phyloP scores from a whole-genome alignment of 495 filamentous ascomycete species.

The Penicillium lividum region DNA sequence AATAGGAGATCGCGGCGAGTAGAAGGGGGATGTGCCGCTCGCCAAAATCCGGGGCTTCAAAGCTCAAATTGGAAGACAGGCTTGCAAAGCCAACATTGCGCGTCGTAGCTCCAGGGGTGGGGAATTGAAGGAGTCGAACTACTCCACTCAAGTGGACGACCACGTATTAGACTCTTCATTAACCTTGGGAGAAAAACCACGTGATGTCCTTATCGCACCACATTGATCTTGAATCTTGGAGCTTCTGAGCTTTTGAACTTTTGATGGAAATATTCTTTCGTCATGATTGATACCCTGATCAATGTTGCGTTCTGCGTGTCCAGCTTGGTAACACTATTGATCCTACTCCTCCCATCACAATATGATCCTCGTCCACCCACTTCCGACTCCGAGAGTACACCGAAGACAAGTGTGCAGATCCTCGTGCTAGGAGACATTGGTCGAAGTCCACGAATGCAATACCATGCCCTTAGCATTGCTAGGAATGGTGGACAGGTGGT shows the following conservation, averaged over 20 bases:
- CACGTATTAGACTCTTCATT: not conserved
- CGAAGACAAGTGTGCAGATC: constrained; percentile 63
- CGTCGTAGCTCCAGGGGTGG: not conserved
- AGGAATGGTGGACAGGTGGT: constrained; percentile 78
- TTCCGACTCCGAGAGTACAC: constrained; percentile 13
- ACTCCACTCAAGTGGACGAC: not conserved
- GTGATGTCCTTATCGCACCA: constrained; percentile 6
- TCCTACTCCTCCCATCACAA: constrained; percentile 53
- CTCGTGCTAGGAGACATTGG: constrained; percentile 99
- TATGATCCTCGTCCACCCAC: constrained; percentile 32
- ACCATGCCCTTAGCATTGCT: constrained; percentile 92
- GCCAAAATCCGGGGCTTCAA: constrained; percentile 12
- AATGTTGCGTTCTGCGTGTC: constrained; percentile 50
- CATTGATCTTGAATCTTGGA: not conserved
- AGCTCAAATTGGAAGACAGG: constrained; percentile 8
- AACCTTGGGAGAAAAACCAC: constrained; percentile 5
- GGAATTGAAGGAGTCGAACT: not conserved
- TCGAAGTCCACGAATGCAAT: constrained; percentile 96
- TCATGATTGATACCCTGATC: constrained; percentile 46
- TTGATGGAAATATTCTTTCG: constrained; percentile 7
- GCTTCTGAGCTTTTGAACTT: too few species aligned
- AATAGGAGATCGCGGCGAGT: constrained; percentile 12
- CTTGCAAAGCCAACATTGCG: constrained; percentile 14
- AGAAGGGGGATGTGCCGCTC: constrained; percentile 10
- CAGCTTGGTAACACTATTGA: constrained; percentile 49